Evolutionary conservation across 306 rosid genomes (phyloP), one percentile per base, ranked within the genome.

Genomic region (Amphicarpaea edgeworthii): DNA sequence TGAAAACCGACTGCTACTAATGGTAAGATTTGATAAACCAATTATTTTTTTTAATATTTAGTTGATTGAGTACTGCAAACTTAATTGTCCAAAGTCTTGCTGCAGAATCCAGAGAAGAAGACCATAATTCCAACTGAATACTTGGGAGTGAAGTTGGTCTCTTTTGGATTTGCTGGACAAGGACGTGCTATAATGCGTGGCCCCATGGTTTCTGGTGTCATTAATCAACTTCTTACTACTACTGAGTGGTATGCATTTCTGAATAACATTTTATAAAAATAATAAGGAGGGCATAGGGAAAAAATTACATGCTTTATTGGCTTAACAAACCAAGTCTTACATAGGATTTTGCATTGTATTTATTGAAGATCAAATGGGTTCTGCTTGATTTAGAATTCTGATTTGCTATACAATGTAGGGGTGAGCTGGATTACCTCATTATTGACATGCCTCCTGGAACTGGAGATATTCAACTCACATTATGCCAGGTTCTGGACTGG

Each of bases 401-500:
- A 41, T 61, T 78, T 59, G 38, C 61, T 37, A 76, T 9, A 7
- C 23, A n/a, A 77, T 85, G 85, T 57, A 95, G 99, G 99, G 98
- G 97, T 3, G 99, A 92, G 85, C 82, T 95, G 83, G 99, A 95
- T 87, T 95, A 95, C 85, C 98, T 95, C 76, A 84, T 95, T 54
- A 81, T 95, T 17, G 99, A 95, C 77, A 95, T 95, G 99, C 99
- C 99, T 77, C 98, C 98, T 38, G 99, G 99, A 87, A 95, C 99
- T 41, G 99, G 98, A 78, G 99, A 95, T 84, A 95, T 92, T 80
- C 99, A 95, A 81, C 91, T 95, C 57, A 95, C 99, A 72, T 87
- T 95, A 83, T 95, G 99, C 81, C 99, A 92, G 99, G 98, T 95
- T 81, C 23, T 47, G 21, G n/a, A n/a, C n/a, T n/a, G n/a, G n/a